Evolutionary conservation across 352 stramenopile genomes (phyloP), one percentile per base, ranked within the genome.

Genomic region (Vaucheria bursata): DNA sequence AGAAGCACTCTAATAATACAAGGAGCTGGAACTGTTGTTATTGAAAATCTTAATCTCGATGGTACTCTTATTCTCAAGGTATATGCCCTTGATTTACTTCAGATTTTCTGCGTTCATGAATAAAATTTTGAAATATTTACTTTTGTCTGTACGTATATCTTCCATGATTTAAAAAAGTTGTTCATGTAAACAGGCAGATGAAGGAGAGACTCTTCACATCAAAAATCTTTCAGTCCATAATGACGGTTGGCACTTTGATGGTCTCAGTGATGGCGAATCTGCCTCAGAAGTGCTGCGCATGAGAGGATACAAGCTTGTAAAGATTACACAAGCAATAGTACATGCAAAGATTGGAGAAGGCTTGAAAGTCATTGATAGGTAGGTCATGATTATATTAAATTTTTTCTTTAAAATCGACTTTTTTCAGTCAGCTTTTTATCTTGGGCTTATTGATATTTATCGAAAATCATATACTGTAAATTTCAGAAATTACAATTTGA

Each of bases 41-140:
- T 83, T 25, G 71, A 83, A 29, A 8, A 25, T 1, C 65, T 83
- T 7, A 37, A 35, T 3, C 65, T 83, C n/a, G 78, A 83, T 53
- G 78, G 78, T 1, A 71, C 78, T 65, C 70, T 83, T 1, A 50
- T 75, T 12, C 71, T 83, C 25, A 32, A 79, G 59, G 78, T 83
- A n/a, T n/a, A n/a, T 37, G 7, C 36, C 7, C 1, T 64, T 7
- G 36, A 7, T 29, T 29, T 70, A 7, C 18, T 70, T 18, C 36
- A 8, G 8, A 29, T 70, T 7, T 68, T 36, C 64, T 36, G n/a
- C 8, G n/a, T 36, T n/a, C 8, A 7, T 7, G 18, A 7, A 7
- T 29, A 7, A 7, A 70, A 7, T 29, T 8, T 18, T 39, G 67
- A 18, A n/a, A 29, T 18, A 7, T 8, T 39, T 68, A 29, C 8